Evolutionary conservation across 176 grass and related monocot genomes (phyloP), one percentile per base, ranked within the genome.

Genomic region (Bothriochloa decipiens): DNA sequence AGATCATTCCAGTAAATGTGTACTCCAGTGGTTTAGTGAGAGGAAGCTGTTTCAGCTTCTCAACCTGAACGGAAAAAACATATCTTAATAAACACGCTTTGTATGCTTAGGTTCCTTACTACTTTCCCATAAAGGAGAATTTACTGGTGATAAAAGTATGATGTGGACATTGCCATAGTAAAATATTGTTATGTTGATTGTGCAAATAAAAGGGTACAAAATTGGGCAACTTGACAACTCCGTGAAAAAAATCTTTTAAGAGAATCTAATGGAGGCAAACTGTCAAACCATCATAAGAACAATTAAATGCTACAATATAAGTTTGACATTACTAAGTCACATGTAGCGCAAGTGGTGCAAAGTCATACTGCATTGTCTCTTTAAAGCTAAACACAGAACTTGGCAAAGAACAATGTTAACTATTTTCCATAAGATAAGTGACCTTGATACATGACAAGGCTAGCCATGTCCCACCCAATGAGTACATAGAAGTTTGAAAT

Each of bases 1-100:
- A 72, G 17, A 98, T 93, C 95, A 98, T 93, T 65, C 95, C 95
- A 82, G 95, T 98, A 89, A 95, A 98, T 90, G 92, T 52, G 8
- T 88, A 88, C 33, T 98, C 95, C 53, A 95, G 73, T 58, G 95
- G 95, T 90, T 93, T 98, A 28, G 85, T 93, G 35, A 87, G 82
- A 74, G 87, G 91, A 83, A 91, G 69, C 60, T 79, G 84, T 82
- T 93, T 92, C 80, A 98, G 18, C 82, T 98, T 98, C 63, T 91
- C 85, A 64, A 98, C 85, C 95, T 98, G 95, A 81, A 87, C 58
- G 27, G 28, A 32, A 84, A 82, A 67, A 39, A 33, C 12, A 26
- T 68, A 77, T 26, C n/a, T 70, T 64, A 3, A 50, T 40, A 57
- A 53, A 10, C 65, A 76, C 1, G 43, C 35, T 69, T 62, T 65